Evolutionary conservation across 2,329 filamentous ascomycete species (phyloP).

Genomic region (Leptosphaerulina australis): DNA sequence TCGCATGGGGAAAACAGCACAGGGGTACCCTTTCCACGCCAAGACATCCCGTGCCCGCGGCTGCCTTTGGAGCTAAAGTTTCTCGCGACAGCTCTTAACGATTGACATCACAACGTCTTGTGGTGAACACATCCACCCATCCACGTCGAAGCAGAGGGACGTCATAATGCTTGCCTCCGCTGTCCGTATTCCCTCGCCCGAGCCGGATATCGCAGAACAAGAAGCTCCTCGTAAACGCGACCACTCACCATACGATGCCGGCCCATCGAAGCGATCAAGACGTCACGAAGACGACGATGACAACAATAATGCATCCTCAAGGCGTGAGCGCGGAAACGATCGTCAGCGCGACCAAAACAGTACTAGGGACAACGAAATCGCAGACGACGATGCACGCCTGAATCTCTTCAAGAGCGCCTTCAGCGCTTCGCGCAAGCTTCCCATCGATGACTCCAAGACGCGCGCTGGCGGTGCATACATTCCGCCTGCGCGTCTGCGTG

Average conservation of each 20-base stretch:
- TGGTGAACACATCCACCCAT: not conserved
- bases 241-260: slow-evolving; percentile 54
- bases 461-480: slow-evolving; percentile 97
- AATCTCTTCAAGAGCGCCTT: slow-evolving; percentile 48
- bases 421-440: slow-evolving; percentile 73
- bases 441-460: slow-evolving; percentile 85
- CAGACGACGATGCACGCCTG: slow-evolving; percentile 44
- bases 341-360: slow-evolving; percentile 51
- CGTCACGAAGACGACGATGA: slow-evolving; percentile 43
- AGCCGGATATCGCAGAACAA: slow-evolving; percentile 53
- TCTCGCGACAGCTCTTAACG: slow-evolving; percentile 22
- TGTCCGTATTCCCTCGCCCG: slow-evolving; percentile 64
- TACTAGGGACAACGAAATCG: slow-evolving; percentile 20
- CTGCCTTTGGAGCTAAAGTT: slow-evolving; percentile 32
- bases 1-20: not conserved
- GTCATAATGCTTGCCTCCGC: slow-evolving; percentile 51
- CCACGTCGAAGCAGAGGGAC: slow-evolving; percentile 1
- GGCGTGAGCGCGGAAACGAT: slow-evolving; percentile 75
- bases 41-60: slow-evolving; percentile 5
- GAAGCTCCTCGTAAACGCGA: slow-evolving; percentile 60
- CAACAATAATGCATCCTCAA: slow-evolving; percentile 52
- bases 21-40: slow-evolving; percentile 16
- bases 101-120: slow-evolving; percentile 12
- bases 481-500: slow-evolving; percentile 85
- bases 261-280: slow-evolving; percentile 48